phyloP scores from a whole-genome alignment of 176 grass and related monocot genomes.

The Typha latifolia region DNA sequence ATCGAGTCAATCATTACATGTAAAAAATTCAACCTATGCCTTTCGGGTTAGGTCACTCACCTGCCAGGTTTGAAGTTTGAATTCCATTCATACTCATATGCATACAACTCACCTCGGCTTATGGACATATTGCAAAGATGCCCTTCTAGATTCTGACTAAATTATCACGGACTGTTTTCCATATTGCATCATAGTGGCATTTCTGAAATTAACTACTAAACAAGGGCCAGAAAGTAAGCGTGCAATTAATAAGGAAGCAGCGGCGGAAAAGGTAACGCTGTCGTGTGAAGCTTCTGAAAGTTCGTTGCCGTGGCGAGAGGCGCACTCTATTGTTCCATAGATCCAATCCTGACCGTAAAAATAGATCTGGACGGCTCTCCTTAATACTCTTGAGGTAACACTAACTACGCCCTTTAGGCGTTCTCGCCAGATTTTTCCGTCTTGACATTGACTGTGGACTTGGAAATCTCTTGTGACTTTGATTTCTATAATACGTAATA shows the following conservation, averaged over 20 bases:
- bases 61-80: constrained; percentile 23
- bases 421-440: no score
- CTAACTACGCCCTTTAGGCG: neutral
- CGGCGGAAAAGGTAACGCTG: constrained; percentile 10
- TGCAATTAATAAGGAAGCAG: neutral
- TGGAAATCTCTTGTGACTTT: no score
- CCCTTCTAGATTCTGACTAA: neutral
- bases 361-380: neutral
- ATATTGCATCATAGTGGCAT: neutral
- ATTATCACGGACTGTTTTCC: neutral
- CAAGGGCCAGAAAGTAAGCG: neutral
- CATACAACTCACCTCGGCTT: neutral
- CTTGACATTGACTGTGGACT: neutral
- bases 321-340: neutral
- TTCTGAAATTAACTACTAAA: neutral
- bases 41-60: constrained; percentile 26
- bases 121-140: neutral
- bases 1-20: constrained; percentile 40
- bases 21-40: constrained; percentile 14
- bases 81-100: neutral
- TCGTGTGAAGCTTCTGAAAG: neutral
- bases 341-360: constrained; percentile 1
- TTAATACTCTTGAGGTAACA: neutral
- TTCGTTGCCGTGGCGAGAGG: constrained; percentile 21
- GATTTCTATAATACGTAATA: no score